Evolutionary conservation across 2,329 filamentous ascomycete genomes (phyloP), one percentile per base, ranked within the genome.

Genomic region (Beauveria medogensis): DNA sequence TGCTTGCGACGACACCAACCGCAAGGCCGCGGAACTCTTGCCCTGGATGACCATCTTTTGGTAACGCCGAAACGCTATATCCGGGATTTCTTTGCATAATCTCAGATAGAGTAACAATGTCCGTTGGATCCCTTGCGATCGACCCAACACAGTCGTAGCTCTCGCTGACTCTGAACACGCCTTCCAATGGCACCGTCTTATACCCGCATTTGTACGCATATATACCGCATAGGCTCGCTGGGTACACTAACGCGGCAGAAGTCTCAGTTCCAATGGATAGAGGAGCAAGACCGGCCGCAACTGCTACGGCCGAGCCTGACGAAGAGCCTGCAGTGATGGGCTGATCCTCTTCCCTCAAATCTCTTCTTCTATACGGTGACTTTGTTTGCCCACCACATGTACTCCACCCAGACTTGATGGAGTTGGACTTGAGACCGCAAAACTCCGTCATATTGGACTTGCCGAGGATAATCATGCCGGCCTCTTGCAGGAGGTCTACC

Each of bases 391-490:
- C 61, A 14, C 44, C 56, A 12, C 28, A 16, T 1, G 44, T 47
- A 26, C 51, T 55, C 56, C 56, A 63, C 3, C 61, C 61, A 26
- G 24, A 41, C 16, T 10, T 28, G 22, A 41, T 34, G 12, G 2
- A 54, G 22, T 44, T 40, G 41, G 43, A 63, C 52, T 57, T 63
- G n/a, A 60, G 44, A 16, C 61, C 61, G n/a, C 61, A 63, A 18
- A 63, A 53, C 16, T 63, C 61, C 12, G 61, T 63, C 43, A 63
- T 51, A 37, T 63, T 63, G 18, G 56, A 28, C 28, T 63, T 63
- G 16, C 57, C 61, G 14, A 63, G 20, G 16, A 63, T 44, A 34
- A 63, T 63, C 30, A 55, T n/a, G 18, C 61, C 61, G 3, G 61
- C 61, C 2, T 53, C 44, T n/a, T 60, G 40, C 16, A 63, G 51